A percentile compares a stretch with the other conserved stretches of the same genome.
These are phyloP conservation scores for Ulota crispa DNA, from an alignment of 225 moss, liverwort and hornwort genomes.

Conservation along the genomic window DNA sequence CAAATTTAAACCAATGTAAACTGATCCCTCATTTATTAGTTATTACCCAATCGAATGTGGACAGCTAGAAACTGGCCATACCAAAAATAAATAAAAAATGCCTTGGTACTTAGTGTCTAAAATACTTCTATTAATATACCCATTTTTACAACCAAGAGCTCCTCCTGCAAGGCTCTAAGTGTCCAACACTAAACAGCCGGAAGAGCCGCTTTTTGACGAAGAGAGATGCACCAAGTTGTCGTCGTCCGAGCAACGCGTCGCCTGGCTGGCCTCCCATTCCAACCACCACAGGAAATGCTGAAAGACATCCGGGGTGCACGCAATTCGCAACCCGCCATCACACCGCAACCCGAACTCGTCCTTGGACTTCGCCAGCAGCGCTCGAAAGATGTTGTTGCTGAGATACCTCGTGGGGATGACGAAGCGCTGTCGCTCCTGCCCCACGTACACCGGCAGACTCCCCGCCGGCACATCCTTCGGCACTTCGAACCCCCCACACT, in stretches of 20 bases:
- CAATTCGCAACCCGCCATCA: constrained; percentile 73
- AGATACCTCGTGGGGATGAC: constrained; percentile 73
- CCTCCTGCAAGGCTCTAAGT: too few relatives aligned
- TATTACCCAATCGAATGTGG: too few relatives aligned
- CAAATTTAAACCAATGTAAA: too few relatives aligned
- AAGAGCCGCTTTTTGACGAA: not conserved
- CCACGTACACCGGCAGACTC: constrained; percentile 72
- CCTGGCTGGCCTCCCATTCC: constrained; percentile 33
- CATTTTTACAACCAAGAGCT: too few relatives aligned
- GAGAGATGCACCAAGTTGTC: not conserved
- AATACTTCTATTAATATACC: too few relatives aligned
- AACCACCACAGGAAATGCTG: constrained; percentile 82
- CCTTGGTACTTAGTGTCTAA: too few relatives aligned
- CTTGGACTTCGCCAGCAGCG: constrained; percentile 68
- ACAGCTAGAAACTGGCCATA: too few relatives aligned
- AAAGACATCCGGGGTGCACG: constrained; percentile 70
- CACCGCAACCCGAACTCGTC: constrained; percentile 76
- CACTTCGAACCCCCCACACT: not conserved
- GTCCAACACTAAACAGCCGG: too few relatives aligned
- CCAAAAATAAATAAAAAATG: too few relatives aligned
- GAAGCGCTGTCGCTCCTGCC: constrained; percentile 67
- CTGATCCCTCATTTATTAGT: too few relatives aligned
- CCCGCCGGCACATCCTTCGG: constrained; percentile 67
- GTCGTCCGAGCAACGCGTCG: not conserved
- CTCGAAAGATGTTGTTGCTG: constrained; percentile 64